phyloP scores from a whole-genome alignment of 257 asterid genomes.

The Nicotiana knightiana region DNA sequence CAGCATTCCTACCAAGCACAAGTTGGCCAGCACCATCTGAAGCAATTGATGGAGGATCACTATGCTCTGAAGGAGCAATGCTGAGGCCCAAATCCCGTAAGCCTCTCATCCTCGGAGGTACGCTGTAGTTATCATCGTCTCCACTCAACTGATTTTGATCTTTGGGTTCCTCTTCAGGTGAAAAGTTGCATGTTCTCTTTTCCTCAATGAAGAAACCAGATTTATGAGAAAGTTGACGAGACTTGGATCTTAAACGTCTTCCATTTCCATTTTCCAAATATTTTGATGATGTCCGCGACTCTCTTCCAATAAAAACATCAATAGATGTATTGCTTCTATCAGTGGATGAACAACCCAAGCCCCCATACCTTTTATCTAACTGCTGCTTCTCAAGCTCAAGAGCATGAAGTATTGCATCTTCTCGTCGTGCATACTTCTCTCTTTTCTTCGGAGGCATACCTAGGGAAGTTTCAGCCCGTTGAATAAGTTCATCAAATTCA shows the following conservation, averaged over 20 bases:
- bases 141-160: conserved; percentile 47
- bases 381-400: conserved; percentile 83
- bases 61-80: conserved; percentile 48
- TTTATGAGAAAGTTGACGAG: conserved; percentile 33
- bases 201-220: conserved; percentile 34
- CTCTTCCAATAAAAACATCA: conserved; percentile 28
- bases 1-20: conserved; percentile 19
- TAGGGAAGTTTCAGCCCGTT: conserved; percentile 88
- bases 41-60: conserved; percentile 35
- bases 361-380: conserved; percentile 66
- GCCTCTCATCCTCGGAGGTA: conserved; percentile 72
- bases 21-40: conserved; percentile 22
- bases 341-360: conserved; percentile 42
- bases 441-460: conserved; percentile 95
- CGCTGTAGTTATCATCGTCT: conserved; percentile 59
- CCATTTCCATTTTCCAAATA: conserved; percentile 40
- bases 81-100: conserved; percentile 75
- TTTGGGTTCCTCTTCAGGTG: conserved; percentile 26
- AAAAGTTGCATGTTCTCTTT: conserved; percentile 34
- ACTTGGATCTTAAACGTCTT: conserved; percentile 25
- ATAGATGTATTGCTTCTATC: conserved; percentile 39
- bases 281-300: conserved; percentile 28
- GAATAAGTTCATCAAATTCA: conserved; percentile 87
- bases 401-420: conserved; percentile 98
- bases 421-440: conserved; percentile 96